phyloP scores from a whole-genome alignment of 164 flowering plant species.

The Macadamia integrifolia region DNA sequence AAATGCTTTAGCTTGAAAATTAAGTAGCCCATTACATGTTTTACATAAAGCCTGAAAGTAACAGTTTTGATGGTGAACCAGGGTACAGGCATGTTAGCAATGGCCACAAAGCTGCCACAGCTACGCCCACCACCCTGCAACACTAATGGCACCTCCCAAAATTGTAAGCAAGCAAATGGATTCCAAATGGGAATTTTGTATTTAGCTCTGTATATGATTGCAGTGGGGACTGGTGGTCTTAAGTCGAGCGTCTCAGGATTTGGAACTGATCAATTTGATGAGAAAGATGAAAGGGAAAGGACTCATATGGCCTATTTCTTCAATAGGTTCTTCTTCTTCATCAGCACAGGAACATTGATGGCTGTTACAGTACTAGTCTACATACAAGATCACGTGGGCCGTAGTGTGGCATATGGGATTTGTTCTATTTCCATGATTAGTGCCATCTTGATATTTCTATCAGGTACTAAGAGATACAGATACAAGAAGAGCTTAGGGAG shows the following conservation, averaged over 20 bases:
- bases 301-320: constrained; percentile 9
- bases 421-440: constrained; percentile 13
- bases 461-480: constrained; percentile 16
- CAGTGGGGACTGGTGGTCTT: constrained; percentile 87
- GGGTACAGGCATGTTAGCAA: constrained; percentile 65
- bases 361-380: constrained; percentile 27
- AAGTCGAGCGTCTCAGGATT: constrained; percentile 91
- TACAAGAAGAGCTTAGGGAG: constrained; percentile 22
- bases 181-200: constrained; percentile 73
- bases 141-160: not conserved
- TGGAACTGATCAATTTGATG: constrained; percentile 88
- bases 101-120: constrained; percentile 49
- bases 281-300: constrained; percentile 55
- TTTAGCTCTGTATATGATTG: constrained; percentile 57
- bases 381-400: constrained; percentile 21
- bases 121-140: constrained; percentile 71
- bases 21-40: too few species aligned
- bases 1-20: too few species aligned
- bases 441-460: constrained; percentile 12
- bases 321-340: constrained; percentile 21
- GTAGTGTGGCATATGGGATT: constrained; percentile 25
- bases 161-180: constrained; percentile 50
- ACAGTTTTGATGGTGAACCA: constrained; percentile 18
- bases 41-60: too few species aligned
- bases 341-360: constrained; percentile 16